These are phyloP conservation scores for Fusarium heterosporum DNA, from an alignment of 2,329 filamentous ascomycete species.

Conservation along the genomic window DNA sequence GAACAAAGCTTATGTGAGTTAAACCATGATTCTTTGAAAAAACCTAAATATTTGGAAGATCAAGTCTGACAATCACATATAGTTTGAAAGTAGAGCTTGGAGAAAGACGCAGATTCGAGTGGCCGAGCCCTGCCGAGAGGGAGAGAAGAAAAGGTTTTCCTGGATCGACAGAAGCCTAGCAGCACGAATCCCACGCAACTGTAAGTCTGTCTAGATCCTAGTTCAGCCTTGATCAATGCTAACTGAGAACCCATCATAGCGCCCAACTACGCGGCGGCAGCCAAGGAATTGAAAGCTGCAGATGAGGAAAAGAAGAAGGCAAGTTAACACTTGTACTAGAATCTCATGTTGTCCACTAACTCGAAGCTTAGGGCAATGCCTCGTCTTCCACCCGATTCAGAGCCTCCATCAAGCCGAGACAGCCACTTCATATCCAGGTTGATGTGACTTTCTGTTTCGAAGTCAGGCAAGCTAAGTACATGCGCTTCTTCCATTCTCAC, in stretches of 20 bases:
- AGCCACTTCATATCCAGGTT: constrained; percentile 68
- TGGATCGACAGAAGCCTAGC: background rate
- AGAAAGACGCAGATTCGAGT: background rate
- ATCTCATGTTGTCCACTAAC: background rate
- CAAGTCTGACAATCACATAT: background rate
- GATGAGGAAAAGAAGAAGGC: constrained; percentile 1
- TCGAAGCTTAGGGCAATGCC: background rate
- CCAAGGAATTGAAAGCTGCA: background rate
- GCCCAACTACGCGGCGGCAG: constrained; percentile 18
- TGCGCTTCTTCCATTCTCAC: constrained; percentile 75
- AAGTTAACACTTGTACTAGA: background rate
- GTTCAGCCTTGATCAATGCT: background rate
- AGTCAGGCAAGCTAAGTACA: constrained; percentile 66
- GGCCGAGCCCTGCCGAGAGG: background rate
- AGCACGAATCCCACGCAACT: background rate
- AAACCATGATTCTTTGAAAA: no score
- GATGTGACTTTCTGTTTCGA: constrained; percentile 70
- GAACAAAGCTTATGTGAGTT: constrained; percentile 2
- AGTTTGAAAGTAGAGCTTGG: constrained; percentile 4
- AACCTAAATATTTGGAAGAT: no score
- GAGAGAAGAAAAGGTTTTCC: background rate
- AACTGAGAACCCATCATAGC: background rate
- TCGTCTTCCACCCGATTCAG: background rate
- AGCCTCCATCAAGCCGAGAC: background rate
- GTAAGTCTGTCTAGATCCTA: background rate